A percentile compares a stretch with the other conserved stretches of the same genome.
phyloP scores from a whole-genome alignment of 108 stramenopile species.

The Cyclotella cryptica region DNA sequence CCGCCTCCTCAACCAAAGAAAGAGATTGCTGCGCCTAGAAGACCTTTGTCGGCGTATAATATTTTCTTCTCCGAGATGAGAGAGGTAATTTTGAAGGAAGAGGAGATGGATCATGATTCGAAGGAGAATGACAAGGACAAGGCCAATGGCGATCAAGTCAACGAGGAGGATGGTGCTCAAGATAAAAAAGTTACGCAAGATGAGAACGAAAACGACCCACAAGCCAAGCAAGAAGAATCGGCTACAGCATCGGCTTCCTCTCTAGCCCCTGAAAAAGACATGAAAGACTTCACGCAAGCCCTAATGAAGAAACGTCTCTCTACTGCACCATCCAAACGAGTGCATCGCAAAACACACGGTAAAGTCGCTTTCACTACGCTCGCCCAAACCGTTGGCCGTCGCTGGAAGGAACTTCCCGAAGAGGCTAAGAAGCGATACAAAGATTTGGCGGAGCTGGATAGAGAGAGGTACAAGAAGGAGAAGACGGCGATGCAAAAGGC shows the following conservation, averaged over 20 bases:
- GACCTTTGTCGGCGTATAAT: slow-evolving; percentile 47
- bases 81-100: slow-evolving; percentile 32
- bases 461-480: slow-evolving; percentile 60
- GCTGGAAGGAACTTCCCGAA: slow-evolving; percentile 39
- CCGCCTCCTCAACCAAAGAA: slow-evolving; percentile 12
- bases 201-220: background rate
- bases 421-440: slow-evolving; percentile 52
- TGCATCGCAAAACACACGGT: slow-evolving; percentile 48
- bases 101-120: background rate
- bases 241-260: background rate
- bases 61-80: slow-evolving; percentile 48
- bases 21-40: slow-evolving; percentile 6
- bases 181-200: background rate
- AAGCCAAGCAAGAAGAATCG: background rate
- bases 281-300: slow-evolving; percentile 32
- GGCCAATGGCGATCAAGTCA: background rate
- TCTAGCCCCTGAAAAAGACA: slow-evolving; percentile 7
- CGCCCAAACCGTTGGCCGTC: slow-evolving; percentile 31
- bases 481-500: slow-evolving; percentile 24
- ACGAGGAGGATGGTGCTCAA: background rate
- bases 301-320: slow-evolving; percentile 36
- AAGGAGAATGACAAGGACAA: slow-evolving; percentile 10
- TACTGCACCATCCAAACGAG: slow-evolving; percentile 17
- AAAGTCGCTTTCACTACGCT: slow-evolving; percentile 45
- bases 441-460: slow-evolving; percentile 59